Base-by-base conservation (phyloP, 768 basidiomycete genomes). In the Kondoa malvinella region DNA sequence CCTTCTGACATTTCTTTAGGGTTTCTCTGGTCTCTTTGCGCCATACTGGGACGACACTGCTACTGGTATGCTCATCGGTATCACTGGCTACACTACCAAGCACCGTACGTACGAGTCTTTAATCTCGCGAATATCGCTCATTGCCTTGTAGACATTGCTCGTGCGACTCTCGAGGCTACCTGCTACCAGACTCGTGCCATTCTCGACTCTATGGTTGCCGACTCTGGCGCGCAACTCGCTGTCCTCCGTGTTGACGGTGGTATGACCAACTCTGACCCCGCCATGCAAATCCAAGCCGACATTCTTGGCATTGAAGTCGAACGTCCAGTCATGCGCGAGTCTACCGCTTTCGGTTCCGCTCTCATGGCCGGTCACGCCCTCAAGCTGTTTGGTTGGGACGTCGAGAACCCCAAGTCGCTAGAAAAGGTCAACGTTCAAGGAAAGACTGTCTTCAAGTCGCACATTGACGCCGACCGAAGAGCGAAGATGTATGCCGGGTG, bases 11-110 rank as follows among this genome's bases (percentile, higher is more conserved):
- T 72, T 21, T 21, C 12, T 50, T 8, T 21, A 50, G 40, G 40
- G 91, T 4, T 96, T 99, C 80, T 87, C 87, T 56, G 95, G 95
- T 66, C 81, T 99, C 29, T 84, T 99, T 30, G 95, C 95, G 25
- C 95, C 95, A 3, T 95, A 90, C 67, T 97, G 95, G 95, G 95
- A 99, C 77, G 84, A 90, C 30, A 84, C 86, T 31, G 95, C 95
- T 31, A 87, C 86, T 25, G 91, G 90, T 0, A 77, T 88, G 56
- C 80, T 95, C 58, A 90, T 95, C 68, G 90, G 88, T 83, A 69
- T 94, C 62, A 86, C 90, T 15, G 33, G 65, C 56, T 66, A 66
- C 56, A 66, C 65, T 30, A 66, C 65, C 40, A 66, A 66, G 65
- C 64, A 77, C 62, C 75, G 75, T 57, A 75, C 74, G 56, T 88